phyloP scores from a whole-genome alignment of 768 basidiomycete species.

The Basidioascus undulatus region DNA sequence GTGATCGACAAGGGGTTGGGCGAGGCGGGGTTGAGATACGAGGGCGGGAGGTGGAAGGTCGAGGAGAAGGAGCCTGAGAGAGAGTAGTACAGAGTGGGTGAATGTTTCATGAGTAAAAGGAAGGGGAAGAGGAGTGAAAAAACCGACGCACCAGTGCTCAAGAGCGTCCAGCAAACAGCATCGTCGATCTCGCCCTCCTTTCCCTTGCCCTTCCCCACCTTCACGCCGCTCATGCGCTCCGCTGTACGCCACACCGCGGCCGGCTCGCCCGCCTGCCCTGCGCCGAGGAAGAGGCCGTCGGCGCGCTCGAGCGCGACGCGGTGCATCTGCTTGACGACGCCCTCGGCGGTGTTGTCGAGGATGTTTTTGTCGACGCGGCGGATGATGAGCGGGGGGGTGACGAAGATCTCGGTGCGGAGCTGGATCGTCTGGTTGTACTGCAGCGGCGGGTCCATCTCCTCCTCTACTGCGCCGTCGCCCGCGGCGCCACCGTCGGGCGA shows the following conservation, averaged over 20 bases:
- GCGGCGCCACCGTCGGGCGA: not conserved
- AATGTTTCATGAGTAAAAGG: not conserved
- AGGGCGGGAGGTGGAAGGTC: constrained; percentile 3
- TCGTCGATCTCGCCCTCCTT: constrained; percentile 71
- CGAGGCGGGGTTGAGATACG: not conserved
- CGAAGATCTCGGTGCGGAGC: constrained; percentile 57
- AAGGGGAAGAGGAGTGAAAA: constrained; percentile 1
- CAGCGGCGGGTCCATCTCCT: constrained; percentile 20
- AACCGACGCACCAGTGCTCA: constrained; percentile 59
- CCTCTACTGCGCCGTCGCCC: not conserved
- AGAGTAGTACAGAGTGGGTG: too few species aligned
- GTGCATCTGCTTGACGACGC: constrained; percentile 89
- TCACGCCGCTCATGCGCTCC: not conserved
- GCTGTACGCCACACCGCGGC: constrained; percentile 11
- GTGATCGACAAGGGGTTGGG: constrained; percentile 29
- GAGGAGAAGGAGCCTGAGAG: constrained; percentile 7
- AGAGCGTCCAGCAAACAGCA: constrained; percentile 86
- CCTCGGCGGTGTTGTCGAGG: constrained; percentile 35
- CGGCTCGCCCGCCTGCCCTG: constrained; percentile 28
- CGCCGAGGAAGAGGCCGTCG: constrained; percentile 60
- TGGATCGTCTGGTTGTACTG: constrained; percentile 78
- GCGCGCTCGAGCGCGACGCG: constrained; percentile 75
- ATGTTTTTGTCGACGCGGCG: constrained; percentile 81
- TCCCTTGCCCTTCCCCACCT: not conserved
- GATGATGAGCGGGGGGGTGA: constrained; percentile 59